Evolutionary conservation across 2,329 filamentous ascomycete species (phyloP).

Genomic region (Alternaria dauci): DNA sequence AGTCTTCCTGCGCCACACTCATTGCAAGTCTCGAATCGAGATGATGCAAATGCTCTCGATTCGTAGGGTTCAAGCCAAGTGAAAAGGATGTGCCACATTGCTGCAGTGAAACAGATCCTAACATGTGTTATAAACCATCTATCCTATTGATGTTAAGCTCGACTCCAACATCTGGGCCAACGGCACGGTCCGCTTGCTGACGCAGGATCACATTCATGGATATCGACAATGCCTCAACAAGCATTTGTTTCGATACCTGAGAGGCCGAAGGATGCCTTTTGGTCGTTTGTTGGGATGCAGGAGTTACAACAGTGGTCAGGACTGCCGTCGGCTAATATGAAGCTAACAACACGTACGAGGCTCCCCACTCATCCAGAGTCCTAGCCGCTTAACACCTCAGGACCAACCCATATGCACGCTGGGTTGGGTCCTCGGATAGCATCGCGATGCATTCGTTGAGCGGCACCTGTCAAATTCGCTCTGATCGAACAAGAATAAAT

Average conservation of each 20-base stretch:
- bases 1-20: not conserved
- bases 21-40: not conserved
- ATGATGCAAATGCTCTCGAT: not conserved
- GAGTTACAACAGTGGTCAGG: not conserved
- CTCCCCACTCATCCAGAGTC: not conserved
- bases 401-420: not conserved
- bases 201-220: not conserved
- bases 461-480: not conserved
- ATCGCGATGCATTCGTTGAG: not conserved
- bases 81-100: not conserved
- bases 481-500: not conserved
- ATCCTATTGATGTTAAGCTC: not conserved
- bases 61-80: not conserved
- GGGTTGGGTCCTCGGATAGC: not conserved
- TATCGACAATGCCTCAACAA: not conserved
- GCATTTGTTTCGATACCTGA: not conserved
- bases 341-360: not conserved
- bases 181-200: not conserved
- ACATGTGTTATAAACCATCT: not conserved
- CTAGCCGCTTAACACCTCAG: not conserved
- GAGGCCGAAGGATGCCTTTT: not conserved
- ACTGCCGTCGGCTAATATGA: not conserved
- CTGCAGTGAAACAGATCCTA: not conserved
- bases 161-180: not conserved
- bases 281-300: not conserved